Evolutionary conservation across 2,329 filamentous ascomycete species (phyloP), one percentile per base, ranked within the genome.

Genomic region (Aspergillus sp.): DNA sequence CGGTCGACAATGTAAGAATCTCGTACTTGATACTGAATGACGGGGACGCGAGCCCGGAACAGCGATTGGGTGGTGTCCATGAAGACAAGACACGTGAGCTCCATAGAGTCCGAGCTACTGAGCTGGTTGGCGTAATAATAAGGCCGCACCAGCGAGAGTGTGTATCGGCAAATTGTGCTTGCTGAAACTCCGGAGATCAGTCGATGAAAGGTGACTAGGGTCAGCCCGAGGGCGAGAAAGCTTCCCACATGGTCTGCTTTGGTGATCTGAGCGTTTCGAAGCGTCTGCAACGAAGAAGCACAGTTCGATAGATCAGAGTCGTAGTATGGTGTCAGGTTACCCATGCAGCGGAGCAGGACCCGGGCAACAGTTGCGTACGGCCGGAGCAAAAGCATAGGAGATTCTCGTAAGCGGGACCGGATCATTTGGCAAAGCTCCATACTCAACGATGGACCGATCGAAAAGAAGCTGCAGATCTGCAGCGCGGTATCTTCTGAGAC

Each of bases 381-480:
- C 22, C 26, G 16, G 2, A 48, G 35, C 22, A 48, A 33, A 6
- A 48, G 36, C 8, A 41, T 32, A 7, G 46, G 46, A 2, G 46
- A 33, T 40, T 33, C 46, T 35, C n/a, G 26, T n/a, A 48, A 7
- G 22, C 46, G 46, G 14, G 35, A 16, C 11, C 35, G 22, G 22
- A 48, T 48, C n/a, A 20, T 41, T 11, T 32, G 22, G 26, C 20
- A 30, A 20, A 48, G 36, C 22, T 48, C 46, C 10, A 24, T 19
- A 10, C 46, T n/a, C 11, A 48, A 13, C 10, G 20, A 32, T 16
- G 35, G 20, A 11, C 46, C 36, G 2, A 48, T 4, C 3, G 36
- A 48, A 35, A 48, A 48, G 36, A 48, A 48, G 7, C 19, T 42
- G n/a, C 46, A 48, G 14, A 48, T 33, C n/a, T 41, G 33, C 14